Percentiles rank a stretch among this genome's conserved stretches.
Evolutionary conservation across 2,329 filamentous ascomycete genomes (phyloP).

Genomic region (Plectosphaerella cucumerina): DNA sequence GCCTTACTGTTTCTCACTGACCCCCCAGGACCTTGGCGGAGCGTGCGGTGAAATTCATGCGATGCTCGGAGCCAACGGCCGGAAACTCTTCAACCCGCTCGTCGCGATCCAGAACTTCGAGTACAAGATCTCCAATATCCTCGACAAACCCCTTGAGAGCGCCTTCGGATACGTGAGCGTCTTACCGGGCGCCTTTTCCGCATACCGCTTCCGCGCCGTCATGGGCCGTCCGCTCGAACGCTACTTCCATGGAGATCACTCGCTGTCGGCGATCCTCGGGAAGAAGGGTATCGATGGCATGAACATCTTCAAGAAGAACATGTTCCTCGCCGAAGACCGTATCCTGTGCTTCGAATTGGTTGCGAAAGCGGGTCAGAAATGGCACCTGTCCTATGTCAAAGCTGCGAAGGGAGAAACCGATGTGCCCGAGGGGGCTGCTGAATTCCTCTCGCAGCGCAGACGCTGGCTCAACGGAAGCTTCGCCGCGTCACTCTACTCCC

Average conservation of each 20-base stretch:
- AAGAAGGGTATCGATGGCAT: conserved; percentile 94
- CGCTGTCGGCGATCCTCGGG: conserved; percentile 76
- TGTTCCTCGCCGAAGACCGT: conserved; percentile 96
- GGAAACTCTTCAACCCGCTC: conserved; percentile 79
- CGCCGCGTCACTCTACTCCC: conserved; percentile 80
- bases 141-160: conserved; percentile 84
- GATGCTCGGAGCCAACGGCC: conserved; percentile 78
- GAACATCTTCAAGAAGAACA: conserved; percentile 99
- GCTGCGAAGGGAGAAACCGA: conserved; percentile 89
- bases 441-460: conserved; percentile 87
- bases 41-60: conserved; percentile 91
- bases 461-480: conserved; percentile 93
- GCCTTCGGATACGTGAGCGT: conserved; percentile 89
- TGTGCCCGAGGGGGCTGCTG: conserved; percentile 81
- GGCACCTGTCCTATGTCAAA: conserved; percentile 91
- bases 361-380: conserved; percentile 87
- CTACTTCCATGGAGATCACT: conserved; percentile 92
- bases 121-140: conserved; percentile 92
- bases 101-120: conserved; percentile 88
- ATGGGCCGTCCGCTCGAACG: conserved; percentile 86
- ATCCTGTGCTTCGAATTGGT: conserved; percentile 92
- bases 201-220: conserved; percentile 84
- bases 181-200: conserved; percentile 86
- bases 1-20: background rate
- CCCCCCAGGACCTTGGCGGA: conserved; percentile 65